Base-by-base conservation (phyloP, 2,329 filamentous ascomycete genomes). In the Paraphoma chrysanthemicola region DNA sequence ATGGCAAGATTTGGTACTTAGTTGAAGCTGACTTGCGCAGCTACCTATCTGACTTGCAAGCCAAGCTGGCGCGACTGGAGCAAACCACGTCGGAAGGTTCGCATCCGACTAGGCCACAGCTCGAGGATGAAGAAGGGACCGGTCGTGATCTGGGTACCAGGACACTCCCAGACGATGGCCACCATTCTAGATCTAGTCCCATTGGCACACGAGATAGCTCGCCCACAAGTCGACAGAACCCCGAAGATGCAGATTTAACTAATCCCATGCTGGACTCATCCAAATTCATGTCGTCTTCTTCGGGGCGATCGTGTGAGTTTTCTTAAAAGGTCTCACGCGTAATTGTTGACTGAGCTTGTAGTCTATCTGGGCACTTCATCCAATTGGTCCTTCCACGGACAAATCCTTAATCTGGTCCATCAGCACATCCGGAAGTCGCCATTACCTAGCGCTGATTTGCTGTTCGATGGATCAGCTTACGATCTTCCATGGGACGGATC, bases 341-440 rank as follows among this genome's bases (percentile, higher is more conserved):
- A 33, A 8, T 9, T 18, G 6, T 16, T 44, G 8, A 29, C 28
- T 16, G 12, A 18, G 23, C 9, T 53, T 62, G 3, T 17, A 84
- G 82, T 78, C 52, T 85, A 85, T 54, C 75, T 86, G 8, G 83
- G 83, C 1, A 82, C 82, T 1, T 85, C 83, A 0, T 86, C 84
- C 1, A 86, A 84, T 45, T 86, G 84, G 84, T 82, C 83, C 0
- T 86, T 85, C 48, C 79, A 79, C 28, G 75, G 83, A 7, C 78
- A 80, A 16, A 77, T 85, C 1, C 71, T 86, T n/a, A 78, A 74
- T 28, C 75, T 84, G 49, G 78, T 79, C 0, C 80, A 85, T 46
- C 79, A 83, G 55, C 76, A 80, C 50, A 71, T 83, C 17, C 77
- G 80, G 47, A 75, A 79, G 41, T 71, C 73, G 2, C 77, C 79